A percentile compares a stretch with the other conserved stretches of the same genome.
Conservation (phyloP, 2,329 filamentous ascomycete species). For the Botryosphaeria agaves region DNA sequence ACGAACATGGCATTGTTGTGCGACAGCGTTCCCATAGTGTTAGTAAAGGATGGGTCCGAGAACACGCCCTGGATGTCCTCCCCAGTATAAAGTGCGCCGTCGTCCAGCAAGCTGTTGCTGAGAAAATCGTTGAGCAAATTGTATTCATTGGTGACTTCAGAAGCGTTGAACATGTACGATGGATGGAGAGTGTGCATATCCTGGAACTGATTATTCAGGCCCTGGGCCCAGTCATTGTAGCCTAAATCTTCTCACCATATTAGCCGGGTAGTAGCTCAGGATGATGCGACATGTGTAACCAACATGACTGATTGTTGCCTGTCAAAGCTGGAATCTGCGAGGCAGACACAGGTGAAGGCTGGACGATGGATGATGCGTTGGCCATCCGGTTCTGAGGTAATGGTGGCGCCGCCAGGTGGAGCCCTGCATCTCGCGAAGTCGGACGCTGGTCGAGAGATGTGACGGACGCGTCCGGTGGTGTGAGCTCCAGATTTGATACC, state of each 20-base stretch:
- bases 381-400: slow-evolving; percentile 16
- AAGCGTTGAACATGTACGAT: slow-evolving; percentile 87
- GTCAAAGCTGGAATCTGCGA: slow-evolving; percentile 44
- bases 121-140: slow-evolving; percentile 94
- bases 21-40: slow-evolving; percentile 24
- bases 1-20: slow-evolving; percentile 19
- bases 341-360: slow-evolving; percentile 51
- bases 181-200: slow-evolving; percentile 91
- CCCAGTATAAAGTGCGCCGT: slow-evolving; percentile 23
- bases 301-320: slow-evolving; percentile 58
- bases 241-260: slow-evolving; percentile 44
- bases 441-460: slow-evolving; percentile 13
- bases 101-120: slow-evolving; percentile 78
- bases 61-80: slow-evolving; percentile 34
- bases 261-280: background rate
- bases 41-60: slow-evolving; percentile 37
- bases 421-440: slow-evolving; percentile 17
- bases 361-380: slow-evolving; percentile 46
- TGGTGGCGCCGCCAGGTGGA: slow-evolving; percentile 18
- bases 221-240: slow-evolving; percentile 65
- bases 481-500: slow-evolving; percentile 11
- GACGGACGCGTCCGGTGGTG: slow-evolving; percentile 12
- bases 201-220: slow-evolving; percentile 66
- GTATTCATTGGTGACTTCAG: slow-evolving; percentile 92
- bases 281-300: slow-evolving; percentile 25